These are phyloP conservation scores for Cercospora janseana DNA, from an alignment of 2,329 filamentous ascomycete genomes.

Conservation along the genomic window DNA sequence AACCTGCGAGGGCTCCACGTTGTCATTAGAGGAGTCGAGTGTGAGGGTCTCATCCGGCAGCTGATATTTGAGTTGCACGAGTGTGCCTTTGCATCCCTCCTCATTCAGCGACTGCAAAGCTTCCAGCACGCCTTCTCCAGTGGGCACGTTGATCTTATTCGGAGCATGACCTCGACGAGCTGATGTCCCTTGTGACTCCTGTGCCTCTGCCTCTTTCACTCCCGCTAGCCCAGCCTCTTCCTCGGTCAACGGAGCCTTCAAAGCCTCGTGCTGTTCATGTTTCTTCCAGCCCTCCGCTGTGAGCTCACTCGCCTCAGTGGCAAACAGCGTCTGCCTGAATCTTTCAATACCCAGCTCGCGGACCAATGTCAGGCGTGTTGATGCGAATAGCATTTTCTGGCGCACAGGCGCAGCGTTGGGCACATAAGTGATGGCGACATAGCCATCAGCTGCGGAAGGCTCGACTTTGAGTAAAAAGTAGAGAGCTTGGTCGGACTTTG, in stretches of 20 bases:
- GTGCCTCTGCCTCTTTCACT: constrained; percentile 72
- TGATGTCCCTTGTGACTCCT: constrained; percentile 68
- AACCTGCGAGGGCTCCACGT: constrained; percentile 59
- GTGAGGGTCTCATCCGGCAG: constrained; percentile 66
- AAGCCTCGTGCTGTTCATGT: constrained; percentile 65
- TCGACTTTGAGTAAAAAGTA: constrained; percentile 74
- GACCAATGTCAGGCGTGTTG: constrained; percentile 70
- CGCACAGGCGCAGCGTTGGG: constrained; percentile 75
- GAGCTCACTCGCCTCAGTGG: constrained; percentile 67
- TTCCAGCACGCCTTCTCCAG: constrained; percentile 62
- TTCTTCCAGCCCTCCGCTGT: constrained; percentile 67
- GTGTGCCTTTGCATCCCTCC: constrained; percentile 36
- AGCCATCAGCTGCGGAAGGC: constrained; percentile 46
- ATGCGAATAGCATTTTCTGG: constrained; percentile 83
- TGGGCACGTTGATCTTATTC: constrained; percentile 51
- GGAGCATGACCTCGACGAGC: constrained; percentile 53
- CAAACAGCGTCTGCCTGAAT: constrained; percentile 74
- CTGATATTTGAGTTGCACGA: constrained; percentile 42
- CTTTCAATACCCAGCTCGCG: constrained; percentile 75
- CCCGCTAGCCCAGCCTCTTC: constrained; percentile 71
- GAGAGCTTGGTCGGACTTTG: constrained; percentile 65
- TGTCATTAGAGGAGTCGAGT: constrained; percentile 56
- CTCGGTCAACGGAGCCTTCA: constrained; percentile 69
- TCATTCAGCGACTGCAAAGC: constrained; percentile 61
- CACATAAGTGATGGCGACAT: constrained; percentile 73